Base-by-base conservation (phyloP, 2,329 filamentous ascomycete genomes). In the Botrytis pseudocinerea region DNA sequence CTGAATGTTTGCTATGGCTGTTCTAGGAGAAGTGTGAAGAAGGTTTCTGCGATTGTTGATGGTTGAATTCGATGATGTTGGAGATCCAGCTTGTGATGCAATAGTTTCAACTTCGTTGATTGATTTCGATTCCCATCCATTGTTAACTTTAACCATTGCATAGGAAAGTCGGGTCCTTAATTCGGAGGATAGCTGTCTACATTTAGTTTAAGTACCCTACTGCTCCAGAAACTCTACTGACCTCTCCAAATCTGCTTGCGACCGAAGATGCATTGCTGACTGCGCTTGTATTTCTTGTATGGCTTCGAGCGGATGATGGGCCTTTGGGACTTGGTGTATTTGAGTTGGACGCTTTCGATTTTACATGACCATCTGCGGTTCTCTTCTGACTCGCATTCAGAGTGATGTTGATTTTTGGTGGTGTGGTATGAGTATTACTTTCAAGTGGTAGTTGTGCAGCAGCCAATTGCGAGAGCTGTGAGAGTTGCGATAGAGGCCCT, bases 121-220 rank as follows among this genome's bases (percentile, higher is more conserved):
- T 28, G 90, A 90, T 76, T 92, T 90, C 68, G 91, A 88, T 82
- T 97, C 92, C 92, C 94, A 96, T 73, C 93, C 94, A 80, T 97
- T 91, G 80, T 94, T 93, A 59, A 98, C 92, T 82, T 97, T 98
- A 80, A 97, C 88, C 88, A 97, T 96, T 76, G 95, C 95, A 82
- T 98, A 98, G 10, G 94, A 93, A 42, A 98, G 87, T 78, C 94
- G 92, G 69, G 94, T 91, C 80, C 91, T 92, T 70, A 98, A 87
- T 80, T 95, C 92, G 71, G 91, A 77, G 54, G 80, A 80, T 51
- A 82, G 77, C 80, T 82, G 71, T 62, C 25, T 42, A 35, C 40
- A 59, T 73, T 80, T 60, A 80, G 77, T 69, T 44, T 54, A 57
- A 59, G 69, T 57, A 66, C 51, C 48, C 25, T 62, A 32, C 14